Percentiles rank a stretch among this genome's conserved stretches.
Evolutionary conservation across 805 yeast genomes (phyloP).

Genomic region (Candida awuae): DNA sequence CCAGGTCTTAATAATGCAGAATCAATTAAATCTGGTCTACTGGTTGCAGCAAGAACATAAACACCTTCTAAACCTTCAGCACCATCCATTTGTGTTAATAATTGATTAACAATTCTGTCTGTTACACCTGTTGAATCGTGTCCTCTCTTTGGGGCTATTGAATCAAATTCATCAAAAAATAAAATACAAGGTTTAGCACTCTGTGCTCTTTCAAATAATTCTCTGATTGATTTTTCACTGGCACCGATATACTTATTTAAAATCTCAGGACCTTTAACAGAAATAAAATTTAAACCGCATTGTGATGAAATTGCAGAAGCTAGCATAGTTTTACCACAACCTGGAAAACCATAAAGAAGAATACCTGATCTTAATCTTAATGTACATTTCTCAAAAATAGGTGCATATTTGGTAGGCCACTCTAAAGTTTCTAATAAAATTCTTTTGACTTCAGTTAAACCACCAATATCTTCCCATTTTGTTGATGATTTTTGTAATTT

Average conservation of each 20-base stretch:
- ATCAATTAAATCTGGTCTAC: slow-evolving; percentile 92
- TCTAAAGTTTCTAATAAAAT: slow-evolving; percentile 80
- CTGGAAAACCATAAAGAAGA: slow-evolving; percentile 89
- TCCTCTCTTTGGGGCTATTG: slow-evolving; percentile 96
- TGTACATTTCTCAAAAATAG: slow-evolving; percentile 86
- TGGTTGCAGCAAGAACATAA: slow-evolving; percentile 91
- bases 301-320: slow-evolving; percentile 93
- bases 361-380: slow-evolving; percentile 84
- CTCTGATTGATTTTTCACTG: slow-evolving; percentile 90
- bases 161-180: slow-evolving; percentile 93
- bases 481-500: slow-evolving; percentile 70
- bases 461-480: slow-evolving; percentile 88
- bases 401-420: slow-evolving; percentile 96
- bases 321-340: slow-evolving; percentile 90
- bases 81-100: slow-evolving; percentile 98
- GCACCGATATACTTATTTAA: slow-evolving; percentile 95
- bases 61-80: slow-evolving; percentile 98
- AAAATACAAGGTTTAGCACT: slow-evolving; percentile 90
- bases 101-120: slow-evolving; percentile 93
- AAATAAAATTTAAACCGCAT: slow-evolving; percentile 87
- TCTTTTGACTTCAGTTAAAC: slow-evolving; percentile 66
- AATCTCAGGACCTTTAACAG: slow-evolving; percentile 93
- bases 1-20: slow-evolving; percentile 95
- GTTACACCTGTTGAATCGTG: slow-evolving; percentile 98
- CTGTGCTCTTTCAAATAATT: slow-evolving; percentile 86